phyloP scores from a whole-genome alignment of 768 basidiomycete genomes.

The Pleurotus tuber-regium region DNA sequence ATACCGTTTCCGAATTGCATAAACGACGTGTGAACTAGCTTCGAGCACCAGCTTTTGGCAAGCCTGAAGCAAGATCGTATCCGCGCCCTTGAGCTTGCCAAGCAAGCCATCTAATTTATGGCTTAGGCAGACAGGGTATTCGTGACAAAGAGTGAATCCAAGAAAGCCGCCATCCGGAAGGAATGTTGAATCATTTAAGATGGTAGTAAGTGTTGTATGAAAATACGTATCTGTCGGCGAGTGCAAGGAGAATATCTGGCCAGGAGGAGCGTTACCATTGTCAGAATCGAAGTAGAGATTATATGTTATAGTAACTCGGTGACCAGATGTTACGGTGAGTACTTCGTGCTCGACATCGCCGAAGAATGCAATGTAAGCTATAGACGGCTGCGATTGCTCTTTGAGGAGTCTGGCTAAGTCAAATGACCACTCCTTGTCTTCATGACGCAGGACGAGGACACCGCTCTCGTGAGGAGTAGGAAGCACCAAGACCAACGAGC shows the following conservation, averaged over 20 bases:
- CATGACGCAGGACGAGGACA: slow-evolving; percentile 27
- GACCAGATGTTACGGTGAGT: slow-evolving; percentile 28
- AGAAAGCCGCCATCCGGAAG: neutral
- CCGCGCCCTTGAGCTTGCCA: neutral
- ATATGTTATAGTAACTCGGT: slow-evolving; percentile 40
- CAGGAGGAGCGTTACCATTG: no score
- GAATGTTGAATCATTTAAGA: neutral
- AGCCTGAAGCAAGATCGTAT: neutral
- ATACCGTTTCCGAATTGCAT: no score
- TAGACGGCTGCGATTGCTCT: slow-evolving; percentile 19
- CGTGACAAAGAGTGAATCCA: neutral
- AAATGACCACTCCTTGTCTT: slow-evolving; percentile 27
- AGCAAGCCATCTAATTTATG: neutral
- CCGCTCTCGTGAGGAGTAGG: slow-evolving; percentile 41
- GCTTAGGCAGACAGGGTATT: neutral
- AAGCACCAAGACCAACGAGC: slow-evolving; percentile 41
- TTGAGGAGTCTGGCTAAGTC: slow-evolving; percentile 24
- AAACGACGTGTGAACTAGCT: neutral
- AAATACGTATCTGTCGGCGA: neutral
- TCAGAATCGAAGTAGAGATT: slow-evolving; percentile 31
- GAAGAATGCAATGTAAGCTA: slow-evolving; percentile 33
- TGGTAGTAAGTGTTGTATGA: neutral
- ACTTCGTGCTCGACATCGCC: slow-evolving; percentile 44
- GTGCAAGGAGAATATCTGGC: neutral
- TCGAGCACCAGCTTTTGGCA: neutral